phyloP scores from a whole-genome alignment of 2,329 filamentous ascomycete genomes.

The Epichloe sibirici region DNA sequence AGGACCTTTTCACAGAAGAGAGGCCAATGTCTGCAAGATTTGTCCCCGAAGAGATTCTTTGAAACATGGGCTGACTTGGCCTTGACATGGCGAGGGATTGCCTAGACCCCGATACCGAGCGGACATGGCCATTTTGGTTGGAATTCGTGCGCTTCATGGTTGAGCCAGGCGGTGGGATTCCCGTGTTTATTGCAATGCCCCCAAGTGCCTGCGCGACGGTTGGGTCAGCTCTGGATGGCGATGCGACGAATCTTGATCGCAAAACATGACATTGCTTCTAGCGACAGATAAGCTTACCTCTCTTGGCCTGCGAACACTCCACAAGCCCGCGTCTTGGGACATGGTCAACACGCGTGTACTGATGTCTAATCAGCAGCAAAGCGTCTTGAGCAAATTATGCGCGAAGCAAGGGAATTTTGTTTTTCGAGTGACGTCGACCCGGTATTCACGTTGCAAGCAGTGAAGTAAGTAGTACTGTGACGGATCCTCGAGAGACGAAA shows the following conservation, averaged over 20 bases:
- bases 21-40: constrained; percentile 71
- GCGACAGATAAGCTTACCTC: constrained; percentile 48
- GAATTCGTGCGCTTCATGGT: constrained; percentile 90
- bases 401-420: background rate
- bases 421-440: background rate
- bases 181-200: constrained; percentile 68
- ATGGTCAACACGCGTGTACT: constrained; percentile 32
- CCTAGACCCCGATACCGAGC: constrained; percentile 70
- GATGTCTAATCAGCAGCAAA: background rate
- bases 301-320: constrained; percentile 82
- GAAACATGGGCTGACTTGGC: constrained; percentile 77
- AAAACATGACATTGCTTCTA: background rate
- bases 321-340: constrained; percentile 80
- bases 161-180: constrained; percentile 81
- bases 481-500: constrained; percentile 1
- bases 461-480: background rate
- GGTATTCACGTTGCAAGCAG: background rate
- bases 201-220: constrained; percentile 58
- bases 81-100: constrained; percentile 76
- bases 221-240: background rate
- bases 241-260: constrained; percentile 9
- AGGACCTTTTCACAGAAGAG: constrained; percentile 74
- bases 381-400: background rate
- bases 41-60: constrained; percentile 69
- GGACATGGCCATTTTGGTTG: constrained; percentile 56